Base-by-base conservation (phyloP, 2,329 filamentous ascomycete species). In the Stagonosporopsis tanaceti region DNA sequence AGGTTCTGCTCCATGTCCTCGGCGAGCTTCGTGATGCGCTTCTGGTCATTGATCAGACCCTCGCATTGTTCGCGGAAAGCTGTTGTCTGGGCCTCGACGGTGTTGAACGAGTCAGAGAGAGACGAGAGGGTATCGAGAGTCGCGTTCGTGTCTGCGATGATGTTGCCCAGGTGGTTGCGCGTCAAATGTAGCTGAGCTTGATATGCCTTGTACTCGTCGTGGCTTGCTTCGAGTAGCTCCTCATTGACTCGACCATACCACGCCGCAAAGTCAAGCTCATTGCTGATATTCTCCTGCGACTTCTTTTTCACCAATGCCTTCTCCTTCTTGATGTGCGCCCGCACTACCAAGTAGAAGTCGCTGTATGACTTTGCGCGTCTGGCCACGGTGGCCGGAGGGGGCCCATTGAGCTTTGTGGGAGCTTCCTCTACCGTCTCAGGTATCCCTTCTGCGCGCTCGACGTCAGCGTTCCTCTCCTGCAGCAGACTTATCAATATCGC, bases 1-100 rank as follows among this genome's bases (percentile, higher is more conserved):
- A 97, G 81, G 67, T 97, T 96, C 24, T 91, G 90, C 25, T 91
- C 89, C 54, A 99, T 89, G 57, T 93, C 89, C 64, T 96, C 87
- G 2, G 93, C 92, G 39, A 99, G 84, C 63, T 84, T 85, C 60
- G 91, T 88, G 38, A 97, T 83, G 24, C 91, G 87, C 67, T 85
- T 87, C 78, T 98, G 93, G 68, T 97, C 93, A 1, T 85, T 82
- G 28, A 98, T 80, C 2, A 99, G 83, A 54, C 92, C 90, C 72
- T 97, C 92, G 77, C 95, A 99, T 76, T 96, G 93, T 44, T 89
- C 87, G 73, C 93, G 91, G 79, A 99, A 98, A 14, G 90, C 89
- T n/a, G 90, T 91, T 0, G 95, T 99, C 78, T 98, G 94, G 9
- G 86, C 82, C 68, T 97, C 93, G 46, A 99, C 94, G 0, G 89